Evolutionary conservation across 106 monocot species (phyloP), one percentile per base, ranked within the genome.

Genomic region (Iris macrosiphon): DNA sequence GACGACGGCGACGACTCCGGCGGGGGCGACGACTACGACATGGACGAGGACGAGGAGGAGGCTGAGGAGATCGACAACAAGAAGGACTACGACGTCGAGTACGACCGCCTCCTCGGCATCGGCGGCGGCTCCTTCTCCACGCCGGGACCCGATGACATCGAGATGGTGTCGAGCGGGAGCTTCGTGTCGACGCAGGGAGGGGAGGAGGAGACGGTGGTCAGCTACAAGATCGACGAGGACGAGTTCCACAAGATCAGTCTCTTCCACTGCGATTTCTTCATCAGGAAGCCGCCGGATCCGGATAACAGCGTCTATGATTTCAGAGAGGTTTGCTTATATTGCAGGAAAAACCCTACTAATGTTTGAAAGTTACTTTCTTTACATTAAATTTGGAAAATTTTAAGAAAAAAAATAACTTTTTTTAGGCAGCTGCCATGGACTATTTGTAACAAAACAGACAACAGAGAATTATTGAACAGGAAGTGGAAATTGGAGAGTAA

Each of bases 61-160:
- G 84, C 62, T n/a, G 94, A 94, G 60, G 95, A 95, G 67, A 23
- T 88, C 4, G 94, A 95, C 74, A 95, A 95, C 74, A 88, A 89
- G 82, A 82, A 79, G 77, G 95, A 95, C 71, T 95, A 95, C 77
- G 95, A 95, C 63, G 82, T 95, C 32, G 95, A 95, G 76, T 95
- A 95, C 72, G 95, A 95, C 51, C 66, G 49, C 46, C 72, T 75
- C 39, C 64, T 93, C 40, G 74, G 62, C 14, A 3, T 22, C 52
- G 48, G 38, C 46, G n/a, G 41, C 34, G 45, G 33, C 14, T 9
- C 37, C 19, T 45, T 2, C 18, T 39, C 34, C 8, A 35, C 40
- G 27, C 50, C 6, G 10, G 40, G 51, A 40, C 37, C 31, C 37
- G 73, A 75, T 28, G 91, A 76, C 33, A 82, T 82, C 31, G 69